Base-by-base conservation (phyloP, 1,139 yeast species). In the Suhomyces yuchorum region DNA sequence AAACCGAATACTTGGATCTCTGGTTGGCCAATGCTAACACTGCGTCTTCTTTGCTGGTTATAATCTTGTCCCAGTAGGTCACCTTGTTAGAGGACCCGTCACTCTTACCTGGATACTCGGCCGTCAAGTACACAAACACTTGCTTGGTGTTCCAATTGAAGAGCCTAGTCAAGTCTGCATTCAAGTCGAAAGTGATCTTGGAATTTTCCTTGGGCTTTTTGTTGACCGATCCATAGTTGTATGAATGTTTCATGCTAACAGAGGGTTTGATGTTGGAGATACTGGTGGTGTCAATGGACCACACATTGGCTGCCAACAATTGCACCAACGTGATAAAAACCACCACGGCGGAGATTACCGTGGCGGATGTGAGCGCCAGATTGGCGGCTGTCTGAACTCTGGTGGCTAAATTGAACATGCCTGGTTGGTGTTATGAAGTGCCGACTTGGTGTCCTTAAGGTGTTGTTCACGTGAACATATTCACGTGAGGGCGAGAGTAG, bases 111-210 rank as follows among this genome's bases (percentile, higher is more conserved):
- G 85, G 84, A 61, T 92, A 91, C 60, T 90, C 95, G 1, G 96
- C 97, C 1, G 96, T 88, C 52, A 93, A 74, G 60, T 92, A 93
- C 4, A 87, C 87, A 63, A 93, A 92, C 18, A 93, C 82, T 66
- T 93, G 99, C 62, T 93, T 93, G 11, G 99, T 93, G 68, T 93
- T 93, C 97, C 98, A 93, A 66, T 88, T 91, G 78, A 92, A 92
- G 48, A 93, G 74, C 1, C 91, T 84, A 1, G 87, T 65, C 57
- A 93, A 70, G 56, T 75, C 80, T 1, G 78, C 79, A 8, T 81
- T 81, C 49, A 93, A 71, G 63, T 90, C 96, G 61, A 92, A 91
- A 15, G 70, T 70, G 39, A 91, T 67, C 59, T 80, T 81, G 48
- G 87, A 78, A 63, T 91, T 91, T 60, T 93, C 97, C 69, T 89